Evolutionary conservation across 192 early-diverging fungal species (phyloP).

Genomic region (Coemansia sp.): DNA sequence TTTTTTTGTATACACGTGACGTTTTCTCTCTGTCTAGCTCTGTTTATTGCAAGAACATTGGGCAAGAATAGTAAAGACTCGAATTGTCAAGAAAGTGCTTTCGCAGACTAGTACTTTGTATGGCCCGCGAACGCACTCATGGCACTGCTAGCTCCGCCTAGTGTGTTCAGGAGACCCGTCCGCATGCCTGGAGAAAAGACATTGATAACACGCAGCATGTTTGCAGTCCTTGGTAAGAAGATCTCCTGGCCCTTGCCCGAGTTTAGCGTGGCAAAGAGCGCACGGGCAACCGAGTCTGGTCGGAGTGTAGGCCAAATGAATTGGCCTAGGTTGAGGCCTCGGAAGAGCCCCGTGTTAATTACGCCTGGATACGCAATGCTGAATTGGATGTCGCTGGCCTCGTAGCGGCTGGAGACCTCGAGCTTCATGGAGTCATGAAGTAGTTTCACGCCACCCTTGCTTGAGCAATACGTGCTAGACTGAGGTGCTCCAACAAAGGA

Average conservation of each 20-base stretch:
- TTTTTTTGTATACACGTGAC: background rate
- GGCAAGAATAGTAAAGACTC: background rate
- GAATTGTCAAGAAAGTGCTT: background rate
- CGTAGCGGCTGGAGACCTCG: slow-evolving; percentile 69
- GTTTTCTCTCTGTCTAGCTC: background rate
- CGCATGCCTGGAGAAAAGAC: slow-evolving; percentile 19
- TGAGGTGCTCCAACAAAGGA: slow-evolving; percentile 57
- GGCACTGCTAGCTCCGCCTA: slow-evolving; percentile 27
- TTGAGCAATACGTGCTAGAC: slow-evolving; percentile 75
- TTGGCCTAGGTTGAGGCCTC: slow-evolving; percentile 61
- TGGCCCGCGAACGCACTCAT: slow-evolving; percentile 44
- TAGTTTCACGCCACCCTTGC: slow-evolving; percentile 75
- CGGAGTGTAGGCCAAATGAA: slow-evolving; percentile 69
- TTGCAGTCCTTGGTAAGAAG: slow-evolving; percentile 30
- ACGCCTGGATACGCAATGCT: slow-evolving; percentile 73
- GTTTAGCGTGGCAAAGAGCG: slow-evolving; percentile 63
- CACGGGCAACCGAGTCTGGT: slow-evolving; percentile 61
- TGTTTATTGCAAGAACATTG: background rate
- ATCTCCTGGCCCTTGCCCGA: slow-evolving; percentile 58
- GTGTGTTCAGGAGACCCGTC: slow-evolving; percentile 14
- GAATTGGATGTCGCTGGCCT: slow-evolving; percentile 65
- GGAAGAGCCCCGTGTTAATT: slow-evolving; percentile 75
- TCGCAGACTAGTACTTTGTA: slow-evolving; percentile 28
- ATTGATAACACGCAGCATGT: slow-evolving; percentile 17
- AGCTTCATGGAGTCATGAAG: slow-evolving; percentile 77